Evolutionary conservation across 108 stramenopile genomes (phyloP).

Genomic region (Pseudonitzschia multistriata): DNA sequence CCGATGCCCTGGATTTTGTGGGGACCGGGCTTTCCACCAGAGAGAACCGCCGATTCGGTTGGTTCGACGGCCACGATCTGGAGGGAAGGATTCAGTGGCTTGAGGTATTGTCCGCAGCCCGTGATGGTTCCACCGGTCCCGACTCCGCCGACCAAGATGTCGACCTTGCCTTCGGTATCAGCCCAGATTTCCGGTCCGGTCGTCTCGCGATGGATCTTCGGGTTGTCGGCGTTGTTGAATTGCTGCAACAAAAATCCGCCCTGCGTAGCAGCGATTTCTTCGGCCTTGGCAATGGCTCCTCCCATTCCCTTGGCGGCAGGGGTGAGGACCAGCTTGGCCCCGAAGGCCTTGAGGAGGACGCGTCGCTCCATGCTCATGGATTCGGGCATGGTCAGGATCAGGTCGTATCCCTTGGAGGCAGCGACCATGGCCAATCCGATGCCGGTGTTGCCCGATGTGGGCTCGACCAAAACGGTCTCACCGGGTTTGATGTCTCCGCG

Average conservation of each 20-base stretch:
- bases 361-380: conserved; percentile 78
- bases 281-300: conserved; percentile 78
- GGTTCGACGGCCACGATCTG: conserved; percentile 78
- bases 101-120: conserved; percentile 69
- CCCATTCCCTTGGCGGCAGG: conserved; percentile 72
- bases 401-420: conserved; percentile 73
- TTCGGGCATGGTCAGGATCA: conserved; percentile 94
- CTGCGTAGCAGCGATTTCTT: conserved; percentile 56
- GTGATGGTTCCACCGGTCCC: conserved; percentile 83
- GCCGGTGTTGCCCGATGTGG: conserved; percentile 91
- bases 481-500: conserved; percentile 67
- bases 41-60: conserved; percentile 56
- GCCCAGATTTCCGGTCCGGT: conserved; percentile 89
- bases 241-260: conserved; percentile 71
- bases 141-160: conserved; percentile 71
- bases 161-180: conserved; percentile 63
- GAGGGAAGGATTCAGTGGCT: conserved; percentile 56
- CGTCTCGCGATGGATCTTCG: conserved; percentile 73
- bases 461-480: conserved; percentile 67
- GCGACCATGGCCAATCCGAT: conserved; percentile 89
- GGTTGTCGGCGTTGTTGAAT: conserved; percentile 83
- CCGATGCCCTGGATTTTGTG: conserved; percentile 87
- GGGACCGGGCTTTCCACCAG: conserved; percentile 62
- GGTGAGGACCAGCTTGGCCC: conserved; percentile 69
- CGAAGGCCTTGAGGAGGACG: conserved; percentile 69